A percentile compares a stretch with the other conserved stretches of the same genome.
phyloP scores from a whole-genome alignment of 805 yeast genomes.

The Torulaspora maleeae region DNA sequence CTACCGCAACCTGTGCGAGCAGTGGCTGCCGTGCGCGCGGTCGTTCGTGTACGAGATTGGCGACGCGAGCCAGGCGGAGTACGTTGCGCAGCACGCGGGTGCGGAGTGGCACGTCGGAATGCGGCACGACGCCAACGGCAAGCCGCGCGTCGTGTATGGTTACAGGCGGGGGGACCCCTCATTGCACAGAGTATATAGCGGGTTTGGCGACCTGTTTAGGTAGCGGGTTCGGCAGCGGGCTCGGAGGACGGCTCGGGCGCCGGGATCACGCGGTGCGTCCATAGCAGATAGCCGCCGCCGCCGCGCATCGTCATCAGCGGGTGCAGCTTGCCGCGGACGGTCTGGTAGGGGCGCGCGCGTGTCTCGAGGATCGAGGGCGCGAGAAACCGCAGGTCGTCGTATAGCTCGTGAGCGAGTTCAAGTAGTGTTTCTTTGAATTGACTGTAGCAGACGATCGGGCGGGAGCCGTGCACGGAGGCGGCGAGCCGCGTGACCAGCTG shows the following conservation, averaged over 20 bases:
- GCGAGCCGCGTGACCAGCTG: constrained; percentile 58
- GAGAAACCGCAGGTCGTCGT: constrained; percentile 62
- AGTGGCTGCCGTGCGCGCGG: constrained; percentile 39
- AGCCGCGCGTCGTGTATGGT: constrained; percentile 60
- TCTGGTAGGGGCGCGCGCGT: constrained; percentile 81
- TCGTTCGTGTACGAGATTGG: constrained; percentile 82
- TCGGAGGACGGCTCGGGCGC: constrained; percentile 25
- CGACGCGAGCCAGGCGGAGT: constrained; percentile 48
- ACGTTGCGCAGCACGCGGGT: constrained; percentile 31
- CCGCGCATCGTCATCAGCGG: constrained; percentile 93
- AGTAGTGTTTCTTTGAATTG: constrained; percentile 77
- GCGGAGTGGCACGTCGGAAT: constrained; percentile 48
- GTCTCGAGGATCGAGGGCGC: constrained; percentile 83
- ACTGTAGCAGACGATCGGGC: constrained; percentile 79
- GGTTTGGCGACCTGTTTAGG: background rate
- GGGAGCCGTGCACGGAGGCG: constrained; percentile 70
- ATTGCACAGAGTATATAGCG: background rate
- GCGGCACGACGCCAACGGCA: constrained; percentile 47
- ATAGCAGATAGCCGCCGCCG: constrained; percentile 82
- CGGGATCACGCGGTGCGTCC: constrained; percentile 78
- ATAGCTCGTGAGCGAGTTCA: constrained; percentile 61
- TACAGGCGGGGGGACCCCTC: constrained; percentile 38
- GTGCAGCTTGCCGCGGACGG: constrained; percentile 89
- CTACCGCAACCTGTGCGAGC: constrained; percentile 50
- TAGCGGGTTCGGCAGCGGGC: constrained; percentile 13